Conservation (phyloP, 768 basidiomycete genomes). For the Pluteus cervinus region DNA sequence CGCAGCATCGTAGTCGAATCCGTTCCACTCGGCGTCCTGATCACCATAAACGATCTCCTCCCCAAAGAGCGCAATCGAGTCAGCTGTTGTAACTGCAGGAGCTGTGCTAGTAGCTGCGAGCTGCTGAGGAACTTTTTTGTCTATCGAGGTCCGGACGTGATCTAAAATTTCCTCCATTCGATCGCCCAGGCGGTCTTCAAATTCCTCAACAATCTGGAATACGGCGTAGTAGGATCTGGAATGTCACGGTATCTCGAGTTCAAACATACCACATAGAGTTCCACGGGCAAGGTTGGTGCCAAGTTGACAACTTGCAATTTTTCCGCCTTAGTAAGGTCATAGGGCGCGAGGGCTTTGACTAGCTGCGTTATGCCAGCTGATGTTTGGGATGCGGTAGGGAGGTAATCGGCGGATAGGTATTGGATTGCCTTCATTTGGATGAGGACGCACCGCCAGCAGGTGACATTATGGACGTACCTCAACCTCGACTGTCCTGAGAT, state of each 20-base stretch:
- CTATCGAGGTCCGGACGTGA: slow-evolving; percentile 43
- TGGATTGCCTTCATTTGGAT: slow-evolving; percentile 61
- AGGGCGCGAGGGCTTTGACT: slow-evolving; percentile 58
- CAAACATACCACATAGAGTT: slow-evolving; percentile 81
- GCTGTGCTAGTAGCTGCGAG: slow-evolving; percentile 8
- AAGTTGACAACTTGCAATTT: slow-evolving; percentile 91
- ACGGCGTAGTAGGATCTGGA: neutral
- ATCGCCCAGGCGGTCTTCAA: slow-evolving; percentile 75
- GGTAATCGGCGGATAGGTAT: slow-evolving; percentile 72
- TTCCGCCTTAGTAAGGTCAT: slow-evolving; percentile 82
- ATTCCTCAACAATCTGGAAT: slow-evolving; percentile 84
- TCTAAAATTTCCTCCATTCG: slow-evolving; percentile 62
- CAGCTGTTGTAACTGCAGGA: slow-evolving; percentile 5
- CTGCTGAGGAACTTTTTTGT: slow-evolving; percentile 1
- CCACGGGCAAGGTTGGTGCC: slow-evolving; percentile 73
- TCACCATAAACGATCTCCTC: slow-evolving; percentile 17
- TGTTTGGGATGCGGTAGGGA: slow-evolving; percentile 63
- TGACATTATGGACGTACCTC: slow-evolving; percentile 44
- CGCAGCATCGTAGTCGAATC: slow-evolving; percentile 34
- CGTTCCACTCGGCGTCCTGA: slow-evolving; percentile 17
- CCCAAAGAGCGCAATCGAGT: slow-evolving; percentile 5
- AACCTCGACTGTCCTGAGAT: slow-evolving; percentile 80
- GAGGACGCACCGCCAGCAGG: neutral
- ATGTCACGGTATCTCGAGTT: neutral
- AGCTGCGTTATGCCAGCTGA: slow-evolving; percentile 58